phyloP scores from a whole-genome alignment of 495 filamentous ascomycete genomes.

The Amphirosellinia nigrospora region DNA sequence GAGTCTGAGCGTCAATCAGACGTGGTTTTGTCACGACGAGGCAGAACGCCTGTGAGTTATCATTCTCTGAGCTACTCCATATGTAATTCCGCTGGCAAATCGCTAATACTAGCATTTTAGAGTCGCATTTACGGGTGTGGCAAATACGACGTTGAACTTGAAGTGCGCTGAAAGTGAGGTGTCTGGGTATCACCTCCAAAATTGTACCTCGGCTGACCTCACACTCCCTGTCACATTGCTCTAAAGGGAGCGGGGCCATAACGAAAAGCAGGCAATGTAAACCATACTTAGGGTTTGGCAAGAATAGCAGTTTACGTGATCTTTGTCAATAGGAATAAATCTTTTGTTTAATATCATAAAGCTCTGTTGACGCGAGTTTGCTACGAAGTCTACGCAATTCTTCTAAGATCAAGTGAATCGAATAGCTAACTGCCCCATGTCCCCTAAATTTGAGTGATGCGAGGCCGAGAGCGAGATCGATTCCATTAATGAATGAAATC shows the following conservation, averaged over 20 bases:
- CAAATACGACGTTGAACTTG: slow-evolving; percentile 27
- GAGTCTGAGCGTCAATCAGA: slow-evolving; percentile 30
- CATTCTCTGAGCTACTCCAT: background rate
- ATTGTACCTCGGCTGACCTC: slow-evolving; percentile 32
- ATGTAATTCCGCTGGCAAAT: background rate
- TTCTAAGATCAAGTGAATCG: background rate
- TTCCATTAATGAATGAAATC: background rate
- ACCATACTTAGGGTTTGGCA: too few relatives aligned
- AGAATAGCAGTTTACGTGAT: too few relatives aligned
- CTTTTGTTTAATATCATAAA: background rate
- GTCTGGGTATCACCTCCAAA: slow-evolving; percentile 35
- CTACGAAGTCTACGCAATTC: background rate
- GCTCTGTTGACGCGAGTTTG: background rate
- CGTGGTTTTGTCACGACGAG: slow-evolving; percentile 37
- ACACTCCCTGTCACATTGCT: slow-evolving; percentile 28
- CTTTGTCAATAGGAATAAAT: too few relatives aligned
- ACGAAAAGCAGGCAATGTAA: too few relatives aligned
- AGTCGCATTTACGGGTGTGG: slow-evolving; percentile 35
- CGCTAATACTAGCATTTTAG: slow-evolving; percentile 7
- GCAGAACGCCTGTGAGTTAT: slow-evolving; percentile 28
- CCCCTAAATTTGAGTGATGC: background rate
- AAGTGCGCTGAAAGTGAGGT: slow-evolving; percentile 31
- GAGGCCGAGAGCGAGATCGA: background rate
- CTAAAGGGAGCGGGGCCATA: too few relatives aligned
- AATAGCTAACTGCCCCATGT: too few relatives aligned